Evolutionary conservation across 106 monocot species (phyloP).

Genomic region (Triglochin maritima): DNA sequence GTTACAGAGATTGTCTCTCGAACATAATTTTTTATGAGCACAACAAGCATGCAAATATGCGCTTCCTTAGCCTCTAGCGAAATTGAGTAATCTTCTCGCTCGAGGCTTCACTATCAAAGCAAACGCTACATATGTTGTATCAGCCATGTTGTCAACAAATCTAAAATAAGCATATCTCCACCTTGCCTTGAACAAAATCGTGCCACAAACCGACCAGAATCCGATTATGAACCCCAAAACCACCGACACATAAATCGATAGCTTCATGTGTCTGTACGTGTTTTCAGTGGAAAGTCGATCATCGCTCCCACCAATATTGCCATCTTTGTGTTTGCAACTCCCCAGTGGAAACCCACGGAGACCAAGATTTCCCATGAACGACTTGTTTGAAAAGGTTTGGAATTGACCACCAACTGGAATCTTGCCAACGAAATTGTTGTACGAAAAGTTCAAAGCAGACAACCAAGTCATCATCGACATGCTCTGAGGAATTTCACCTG

Average conservation of each 20-base stretch:
- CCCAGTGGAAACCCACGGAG: conserved; percentile 16
- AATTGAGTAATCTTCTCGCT: too few species aligned
- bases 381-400: background rate
- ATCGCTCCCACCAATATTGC: too few species aligned
- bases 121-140: too few species aligned
- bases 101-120: too few species aligned
- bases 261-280: background rate
- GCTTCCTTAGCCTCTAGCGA: too few species aligned
- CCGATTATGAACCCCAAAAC: conserved; percentile 1
- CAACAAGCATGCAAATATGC: too few species aligned
- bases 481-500: conserved; percentile 18
- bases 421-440: conserved; percentile 17
- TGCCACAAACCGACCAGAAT: conserved; percentile 1
- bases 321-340: background rate
- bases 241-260: background rate
- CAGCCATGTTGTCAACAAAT: background rate
- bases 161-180: conserved; percentile 7
- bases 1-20: too few species aligned
- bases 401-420: conserved; percentile 14
- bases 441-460: conserved; percentile 17
- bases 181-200: background rate
- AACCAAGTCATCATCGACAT: conserved; percentile 7
- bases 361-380: conserved; percentile 15
- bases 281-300: background rate
- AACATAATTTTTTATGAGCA: too few species aligned